Base-by-base conservation (phyloP, 192 early-diverging fungal species). In the Coemansia sp. region DNA sequence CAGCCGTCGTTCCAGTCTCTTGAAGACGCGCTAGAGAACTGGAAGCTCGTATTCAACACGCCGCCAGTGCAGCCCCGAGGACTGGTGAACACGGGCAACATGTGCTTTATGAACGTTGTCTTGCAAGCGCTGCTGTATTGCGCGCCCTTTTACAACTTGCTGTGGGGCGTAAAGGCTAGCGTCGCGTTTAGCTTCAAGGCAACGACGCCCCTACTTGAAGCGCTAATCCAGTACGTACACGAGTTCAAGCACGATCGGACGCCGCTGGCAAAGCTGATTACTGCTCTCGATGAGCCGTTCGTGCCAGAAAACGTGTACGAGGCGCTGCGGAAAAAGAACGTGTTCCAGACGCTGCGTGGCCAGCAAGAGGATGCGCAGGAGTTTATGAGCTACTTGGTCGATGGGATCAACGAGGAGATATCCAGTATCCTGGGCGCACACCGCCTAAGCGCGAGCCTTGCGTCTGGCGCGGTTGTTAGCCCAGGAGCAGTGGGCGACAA, bases 321-420 rank as follows among this genome's bases (percentile, higher is more conserved):
- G 49, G 92, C 95, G 10, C 70, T 99, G 32, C 84, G 91, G 54
- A 85, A 88, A 15, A 84, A 87, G 65, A 94, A 92, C 49, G 82
- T 89, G 20, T 91, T 96, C 53, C 89, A 95, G 40, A 90, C 92
- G 1, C 84, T 93, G 70, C 90, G 91, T 68, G 95, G 95, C 2
- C 87, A 93, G 49, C 98, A 99, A 74, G 95, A 99, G 67, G 98
- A 99, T 67, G 95, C 96, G 2, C 93, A 98, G 51, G 97, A 99
- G 74, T 98, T 96, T 81, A 79, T 98, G 64, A 91, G 92, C 47
- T 97, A 92, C 68, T 70, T 99, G 7, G 73, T 99, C 46, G 92
- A 99, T 68, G 98, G 94, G 3, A 78, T 99, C 43, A 96, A 98
- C 74, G 96, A 98, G 63, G 98, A 99, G 69, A 85, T 94, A 70